Conservation (phyloP, 495 filamentous ascomycete genomes). For the Aspergillus nanangensis region DNA sequence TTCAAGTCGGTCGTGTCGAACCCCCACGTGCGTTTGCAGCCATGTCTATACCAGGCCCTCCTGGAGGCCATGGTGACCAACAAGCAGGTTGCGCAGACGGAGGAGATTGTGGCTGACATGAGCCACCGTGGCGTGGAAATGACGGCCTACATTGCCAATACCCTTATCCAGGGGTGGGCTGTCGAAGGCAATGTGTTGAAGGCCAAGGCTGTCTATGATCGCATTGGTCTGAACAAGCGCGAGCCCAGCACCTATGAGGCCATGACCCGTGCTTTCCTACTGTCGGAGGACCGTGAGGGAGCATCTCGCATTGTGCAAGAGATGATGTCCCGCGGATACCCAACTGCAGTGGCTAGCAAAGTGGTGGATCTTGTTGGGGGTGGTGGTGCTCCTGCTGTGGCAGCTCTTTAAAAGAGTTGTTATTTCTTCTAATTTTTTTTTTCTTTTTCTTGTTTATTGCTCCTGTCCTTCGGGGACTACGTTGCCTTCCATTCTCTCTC, state of each 20-base stretch:
- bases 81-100: conserved; percentile 72
- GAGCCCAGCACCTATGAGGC: conserved; percentile 99
- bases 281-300: conserved; percentile 68
- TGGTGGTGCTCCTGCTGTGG: conserved; percentile 37
- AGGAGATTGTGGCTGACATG: conserved; percentile 73
- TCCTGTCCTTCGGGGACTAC: not conserved
- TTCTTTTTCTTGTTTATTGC: conserved; percentile 7
- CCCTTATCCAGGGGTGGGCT: conserved; percentile 98
- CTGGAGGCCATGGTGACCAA: conserved; percentile 97
- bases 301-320: conserved; percentile 79
- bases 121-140: conserved; percentile 64
- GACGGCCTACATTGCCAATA: conserved; percentile 98
- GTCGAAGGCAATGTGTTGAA: conserved; percentile 73
- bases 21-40: conserved; percentile 58
- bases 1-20: conserved; percentile 77
- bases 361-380: conserved; percentile 82
- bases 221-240: conserved; percentile 66
- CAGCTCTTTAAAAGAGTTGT: conserved; percentile 17
- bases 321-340: conserved; percentile 88
- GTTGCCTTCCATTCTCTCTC: conserved; percentile 5
- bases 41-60: conserved; percentile 91
- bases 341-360: conserved; percentile 84
- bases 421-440: not conserved
- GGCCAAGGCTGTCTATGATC: conserved; percentile 72
- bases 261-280: conserved; percentile 91